Conservation (phyloP, 768 basidiomycete species). For the Neoboletus magnificus region DNA sequence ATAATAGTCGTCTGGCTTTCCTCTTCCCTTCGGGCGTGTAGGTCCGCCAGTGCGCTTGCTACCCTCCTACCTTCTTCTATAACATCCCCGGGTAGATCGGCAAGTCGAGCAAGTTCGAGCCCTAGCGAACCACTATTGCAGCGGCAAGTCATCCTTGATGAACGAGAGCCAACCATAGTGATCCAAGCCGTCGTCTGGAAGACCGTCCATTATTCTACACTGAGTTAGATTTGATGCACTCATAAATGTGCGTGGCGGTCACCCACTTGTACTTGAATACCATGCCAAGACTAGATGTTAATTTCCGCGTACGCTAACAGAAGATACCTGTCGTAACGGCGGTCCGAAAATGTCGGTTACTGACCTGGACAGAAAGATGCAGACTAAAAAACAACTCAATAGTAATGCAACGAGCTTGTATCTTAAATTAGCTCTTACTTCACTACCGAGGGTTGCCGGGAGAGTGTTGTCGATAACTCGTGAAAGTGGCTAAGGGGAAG, state of each 20-base stretch:
- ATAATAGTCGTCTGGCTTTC: slow-evolving; percentile 60
- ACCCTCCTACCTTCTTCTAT: slow-evolving; percentile 60
- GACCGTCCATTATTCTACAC: slow-evolving; percentile 70
- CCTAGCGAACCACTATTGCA: slow-evolving; percentile 45
- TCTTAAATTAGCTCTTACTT: slow-evolving; percentile 48
- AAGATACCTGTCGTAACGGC: neutral
- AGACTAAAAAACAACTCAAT: slow-evolving; percentile 44
- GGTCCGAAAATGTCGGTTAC: neutral
- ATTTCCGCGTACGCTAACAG: slow-evolving; percentile 50
- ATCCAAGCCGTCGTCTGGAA: slow-evolving; percentile 47
- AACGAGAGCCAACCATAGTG: slow-evolving; percentile 61
- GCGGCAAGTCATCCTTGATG: neutral
- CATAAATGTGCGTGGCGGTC: neutral
- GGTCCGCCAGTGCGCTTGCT: slow-evolving; percentile 53
- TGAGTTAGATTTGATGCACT: neutral
- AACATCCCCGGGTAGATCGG: slow-evolving; percentile 77
- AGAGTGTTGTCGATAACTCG: slow-evolving; percentile 75
- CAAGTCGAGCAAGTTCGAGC: slow-evolving; percentile 82
- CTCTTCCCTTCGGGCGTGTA: slow-evolving; percentile 55
- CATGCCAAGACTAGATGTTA: slow-evolving; percentile 61
- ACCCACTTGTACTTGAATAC: slow-evolving; percentile 74
- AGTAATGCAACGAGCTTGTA: neutral
- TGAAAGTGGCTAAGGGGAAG: slow-evolving; percentile 59
- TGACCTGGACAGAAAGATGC: slow-evolving; percentile 78
- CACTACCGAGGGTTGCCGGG: slow-evolving; percentile 72